These are phyloP conservation scores for Plectranthus barbatus DNA, from an alignment of 257 asterid genomes.

Conservation along the genomic window DNA sequence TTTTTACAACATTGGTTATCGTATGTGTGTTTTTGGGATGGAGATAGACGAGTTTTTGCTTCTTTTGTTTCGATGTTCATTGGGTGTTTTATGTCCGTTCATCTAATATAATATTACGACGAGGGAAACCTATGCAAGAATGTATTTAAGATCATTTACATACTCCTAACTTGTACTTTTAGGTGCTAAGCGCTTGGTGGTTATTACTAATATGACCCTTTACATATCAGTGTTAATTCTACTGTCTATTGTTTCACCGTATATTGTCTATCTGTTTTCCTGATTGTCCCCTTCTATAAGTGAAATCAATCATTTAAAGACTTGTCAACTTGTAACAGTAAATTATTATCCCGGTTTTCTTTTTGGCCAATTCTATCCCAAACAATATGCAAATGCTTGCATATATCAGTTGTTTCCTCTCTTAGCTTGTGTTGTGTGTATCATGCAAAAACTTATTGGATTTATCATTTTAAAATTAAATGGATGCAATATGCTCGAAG, in stretches of 20 bases:
- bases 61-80: too few species aligned
- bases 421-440: background rate
- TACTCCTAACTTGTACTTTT: too few species aligned
- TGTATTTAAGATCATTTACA: too few species aligned
- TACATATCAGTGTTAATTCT: background rate
- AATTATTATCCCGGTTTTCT: background rate
- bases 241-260: background rate
- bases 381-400: too few species aligned
- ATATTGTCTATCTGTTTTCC: background rate
- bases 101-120: too few species aligned
- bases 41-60: background rate
- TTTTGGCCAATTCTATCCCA: too few species aligned
- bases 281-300: background rate
- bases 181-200: background rate
- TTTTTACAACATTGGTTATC: too few species aligned
- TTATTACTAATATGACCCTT: background rate
- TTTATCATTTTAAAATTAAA: background rate
- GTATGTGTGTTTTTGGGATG: background rate
- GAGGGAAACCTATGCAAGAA: too few species aligned
- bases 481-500: background rate
- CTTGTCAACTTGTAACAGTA: background rate
- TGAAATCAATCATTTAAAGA: background rate
- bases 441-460: too few species aligned
- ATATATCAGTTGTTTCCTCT: background rate
- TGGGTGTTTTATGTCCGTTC: too few species aligned